phyloP scores from a whole-genome alignment of 805 yeast species.

The Saitoella complicata region DNA sequence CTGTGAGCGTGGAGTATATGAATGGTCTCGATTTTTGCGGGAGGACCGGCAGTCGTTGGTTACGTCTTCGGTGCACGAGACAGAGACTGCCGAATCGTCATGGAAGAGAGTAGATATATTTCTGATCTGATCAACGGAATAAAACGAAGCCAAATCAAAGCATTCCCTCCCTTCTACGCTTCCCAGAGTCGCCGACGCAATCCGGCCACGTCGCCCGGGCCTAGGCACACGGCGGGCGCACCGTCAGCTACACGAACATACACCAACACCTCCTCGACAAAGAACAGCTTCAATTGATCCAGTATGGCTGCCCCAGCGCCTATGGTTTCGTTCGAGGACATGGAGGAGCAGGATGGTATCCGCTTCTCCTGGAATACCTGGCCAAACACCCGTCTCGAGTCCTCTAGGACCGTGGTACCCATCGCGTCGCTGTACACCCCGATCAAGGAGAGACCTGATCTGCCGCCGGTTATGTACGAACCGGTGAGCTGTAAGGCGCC shows the following conservation, averaged over 20 bases:
- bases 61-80: no score
- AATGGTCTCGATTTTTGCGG: no score
- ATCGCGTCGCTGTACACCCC: conserved; percentile 95
- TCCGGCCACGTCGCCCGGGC: no score
- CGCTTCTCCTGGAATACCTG: conserved; percentile 73
- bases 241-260: background rate
- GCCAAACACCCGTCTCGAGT: conserved; percentile 79
- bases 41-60: no score
- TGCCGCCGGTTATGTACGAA: conserved; percentile 68
- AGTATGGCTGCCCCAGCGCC: background rate
- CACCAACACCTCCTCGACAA: background rate
- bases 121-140: no score
- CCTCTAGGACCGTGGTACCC: conserved; percentile 83
- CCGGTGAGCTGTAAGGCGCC: conserved; percentile 67
- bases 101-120: no score
- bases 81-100: no score
- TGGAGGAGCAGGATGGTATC: conserved; percentile 47
- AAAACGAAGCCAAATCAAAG: no score
- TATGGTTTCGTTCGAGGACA: conserved; percentile 29
- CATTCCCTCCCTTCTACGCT: no score
- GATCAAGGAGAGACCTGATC: conserved; percentile 56
- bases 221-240: no score
- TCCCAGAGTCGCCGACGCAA: no score
- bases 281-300: background rate
- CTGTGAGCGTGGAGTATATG: no score